Evolutionary conservation across 2,329 filamentous ascomycete genomes (phyloP).

Genomic region (Shiraia bambusicola): DNA sequence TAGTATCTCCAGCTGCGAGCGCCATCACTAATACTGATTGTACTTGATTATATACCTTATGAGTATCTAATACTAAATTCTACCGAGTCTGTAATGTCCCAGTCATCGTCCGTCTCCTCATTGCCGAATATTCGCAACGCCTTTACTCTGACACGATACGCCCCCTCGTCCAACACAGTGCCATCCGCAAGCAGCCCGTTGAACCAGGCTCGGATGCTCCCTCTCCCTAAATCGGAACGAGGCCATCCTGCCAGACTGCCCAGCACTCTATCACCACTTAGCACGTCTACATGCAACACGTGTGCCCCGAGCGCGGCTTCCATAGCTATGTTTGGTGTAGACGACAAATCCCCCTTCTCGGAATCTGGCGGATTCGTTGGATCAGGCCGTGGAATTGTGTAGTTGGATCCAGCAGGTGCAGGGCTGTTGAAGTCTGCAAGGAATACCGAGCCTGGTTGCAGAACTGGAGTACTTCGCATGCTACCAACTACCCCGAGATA

Average conservation of each 20-base stretch:
- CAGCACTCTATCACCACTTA: constrained; percentile 4
- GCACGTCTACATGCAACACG: constrained; percentile 9
- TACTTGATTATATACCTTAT: too few species aligned
- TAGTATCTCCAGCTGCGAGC: too few species aligned
- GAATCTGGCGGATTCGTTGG: constrained; percentile 7
- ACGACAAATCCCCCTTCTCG: constrained; percentile 4
- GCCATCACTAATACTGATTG: too few species aligned
- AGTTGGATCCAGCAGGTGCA: constrained; percentile 8
- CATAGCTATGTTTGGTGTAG: constrained; percentile 7
- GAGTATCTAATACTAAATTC: too few species aligned
- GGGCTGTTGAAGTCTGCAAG: constrained; percentile 11
- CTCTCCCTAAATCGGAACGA: constrained; percentile 7
- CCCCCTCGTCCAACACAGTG: constrained; percentile 12
- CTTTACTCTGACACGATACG: constrained; percentile 13
- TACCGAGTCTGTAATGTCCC: not conserved
- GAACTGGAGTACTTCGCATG: constrained; percentile 13
- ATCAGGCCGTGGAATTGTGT: constrained; percentile 13
- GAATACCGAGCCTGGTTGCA: constrained; percentile 6
- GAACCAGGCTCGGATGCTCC: constrained; percentile 3
- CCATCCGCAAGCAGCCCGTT: constrained; percentile 20
- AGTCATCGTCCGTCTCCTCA: not conserved
- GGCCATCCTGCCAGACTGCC: constrained; percentile 11
- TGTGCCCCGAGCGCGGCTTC: constrained; percentile 5
- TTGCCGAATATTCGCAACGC: constrained; percentile 15
- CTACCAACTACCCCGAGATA: constrained; percentile 24